Percentiles rank a stretch among this genome's conserved stretches.
Conservation (phyloP, 306 rosid genomes). For the Medicago truncatula region MtrunA17r5.0-ANR NC_053042.1:46988501-46989000, state of each 20-base stretch:
- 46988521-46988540: too few relatives aligned
- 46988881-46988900: constrained; percentile 66
- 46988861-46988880: constrained; percentile 71
- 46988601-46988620: neutral
- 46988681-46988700: constrained; percentile 15
- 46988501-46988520: too few relatives aligned
- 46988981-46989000: constrained; percentile 86
- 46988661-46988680: constrained; percentile 1
- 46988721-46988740: constrained; percentile 7
- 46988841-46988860: constrained; percentile 73
- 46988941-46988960: constrained; percentile 74
- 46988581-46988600: too few relatives aligned
- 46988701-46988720: constrained; percentile 27
- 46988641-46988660: neutral
- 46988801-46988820: constrained; percentile 68
- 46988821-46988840: constrained; percentile 69
- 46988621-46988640: neutral
- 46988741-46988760: constrained; percentile 69
- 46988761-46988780: constrained; percentile 76
- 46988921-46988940: constrained; percentile 83
- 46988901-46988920: constrained; percentile 53
- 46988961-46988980: constrained; percentile 85
- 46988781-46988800: constrained; percentile 88
- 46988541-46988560: too few relatives aligned
- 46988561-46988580: too few relatives aligned